These are phyloP conservation scores for Populus hybrid DNA, from an alignment of 441 rosid species.

Conservation along the genomic window DNA sequence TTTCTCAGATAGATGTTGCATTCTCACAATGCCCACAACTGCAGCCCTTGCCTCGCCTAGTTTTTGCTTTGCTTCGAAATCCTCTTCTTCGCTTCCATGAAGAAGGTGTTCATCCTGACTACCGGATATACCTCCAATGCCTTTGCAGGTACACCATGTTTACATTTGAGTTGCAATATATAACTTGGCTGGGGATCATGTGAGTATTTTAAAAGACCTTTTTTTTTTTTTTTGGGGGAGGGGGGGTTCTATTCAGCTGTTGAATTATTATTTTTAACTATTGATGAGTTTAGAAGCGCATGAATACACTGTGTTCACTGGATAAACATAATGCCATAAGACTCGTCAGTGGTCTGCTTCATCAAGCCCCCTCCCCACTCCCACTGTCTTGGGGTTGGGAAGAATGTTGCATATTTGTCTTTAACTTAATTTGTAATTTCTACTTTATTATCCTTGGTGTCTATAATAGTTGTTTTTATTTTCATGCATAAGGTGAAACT, in stretches of 20 bases:
- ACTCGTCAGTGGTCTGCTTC: neutral
- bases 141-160: slow-evolving; percentile 70
- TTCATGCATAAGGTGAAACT: neutral
- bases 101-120: slow-evolving; percentile 99
- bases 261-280: neutral
- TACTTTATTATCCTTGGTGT: neutral
- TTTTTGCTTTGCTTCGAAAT: slow-evolving; percentile 90
- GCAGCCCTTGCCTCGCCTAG: slow-evolving; percentile 75
- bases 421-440: neutral
- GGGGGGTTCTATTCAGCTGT: neutral
- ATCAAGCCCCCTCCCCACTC: neutral
- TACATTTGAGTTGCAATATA: neutral
- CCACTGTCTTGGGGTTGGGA: neutral
- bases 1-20: slow-evolving; percentile 71
- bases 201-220: neutral
- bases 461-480: neutral
- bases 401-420: neutral
- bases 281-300: neutral
- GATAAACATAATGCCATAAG: neutral
- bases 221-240: neutral
- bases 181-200: neutral
- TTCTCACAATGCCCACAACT: slow-evolving; percentile 93
- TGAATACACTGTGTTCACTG: neutral
- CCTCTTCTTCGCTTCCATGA: slow-evolving; percentile 94
- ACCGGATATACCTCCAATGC: slow-evolving; percentile 88